Evolutionary conservation across 176 grass and related monocot genomes (phyloP).

Genomic region (Triticum aestivum): DNA sequence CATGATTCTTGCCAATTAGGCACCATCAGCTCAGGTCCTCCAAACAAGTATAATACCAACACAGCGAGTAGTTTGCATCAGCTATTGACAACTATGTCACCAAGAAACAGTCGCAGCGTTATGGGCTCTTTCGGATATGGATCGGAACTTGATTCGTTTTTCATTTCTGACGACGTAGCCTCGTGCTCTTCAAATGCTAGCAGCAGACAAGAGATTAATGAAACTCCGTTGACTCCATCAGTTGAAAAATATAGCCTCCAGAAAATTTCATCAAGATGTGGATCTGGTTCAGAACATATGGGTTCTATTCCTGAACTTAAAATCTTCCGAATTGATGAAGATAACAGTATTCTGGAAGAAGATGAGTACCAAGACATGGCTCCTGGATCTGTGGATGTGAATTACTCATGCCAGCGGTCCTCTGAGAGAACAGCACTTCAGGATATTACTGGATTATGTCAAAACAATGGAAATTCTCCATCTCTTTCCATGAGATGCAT

Average conservation of each 20-base stretch:
- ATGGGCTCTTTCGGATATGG: slow-evolving; percentile 40
- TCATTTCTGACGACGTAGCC: slow-evolving; percentile 36
- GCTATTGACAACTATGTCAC: slow-evolving; percentile 28
- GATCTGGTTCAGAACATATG: slow-evolving; percentile 53
- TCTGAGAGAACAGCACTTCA: slow-evolving; percentile 49
- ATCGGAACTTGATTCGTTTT: slow-evolving; percentile 47
- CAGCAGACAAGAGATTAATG: slow-evolving; percentile 19
- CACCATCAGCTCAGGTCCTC: slow-evolving; percentile 24
- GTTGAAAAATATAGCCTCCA: slow-evolving; percentile 54
- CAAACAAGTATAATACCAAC: slow-evolving; percentile 40
- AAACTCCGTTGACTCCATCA: slow-evolving; percentile 62
- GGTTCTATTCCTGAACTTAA: slow-evolving; percentile 59
- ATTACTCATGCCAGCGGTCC: slow-evolving; percentile 20
- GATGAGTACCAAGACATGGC: slow-evolving; percentile 38
- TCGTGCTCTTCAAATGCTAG: slow-evolving; percentile 43
- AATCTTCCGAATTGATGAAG: slow-evolving; percentile 85
- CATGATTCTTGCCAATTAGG: slow-evolving; percentile 30
- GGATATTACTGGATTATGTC: slow-evolving; percentile 61
- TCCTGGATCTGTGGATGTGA: slow-evolving; percentile 15
- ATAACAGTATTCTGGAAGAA: slow-evolving; percentile 55
- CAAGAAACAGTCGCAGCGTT: slow-evolving; percentile 12
- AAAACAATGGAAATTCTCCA: slow-evolving; percentile 36
- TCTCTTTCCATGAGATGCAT: slow-evolving; percentile 31
- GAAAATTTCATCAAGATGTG: slow-evolving; percentile 46
- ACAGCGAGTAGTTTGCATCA: slow-evolving; percentile 32